These are phyloP conservation scores for Aspergillus quadrilineatus DNA, from an alignment of 2,329 filamentous ascomycete species.

Conservation along the genomic window DNA sequence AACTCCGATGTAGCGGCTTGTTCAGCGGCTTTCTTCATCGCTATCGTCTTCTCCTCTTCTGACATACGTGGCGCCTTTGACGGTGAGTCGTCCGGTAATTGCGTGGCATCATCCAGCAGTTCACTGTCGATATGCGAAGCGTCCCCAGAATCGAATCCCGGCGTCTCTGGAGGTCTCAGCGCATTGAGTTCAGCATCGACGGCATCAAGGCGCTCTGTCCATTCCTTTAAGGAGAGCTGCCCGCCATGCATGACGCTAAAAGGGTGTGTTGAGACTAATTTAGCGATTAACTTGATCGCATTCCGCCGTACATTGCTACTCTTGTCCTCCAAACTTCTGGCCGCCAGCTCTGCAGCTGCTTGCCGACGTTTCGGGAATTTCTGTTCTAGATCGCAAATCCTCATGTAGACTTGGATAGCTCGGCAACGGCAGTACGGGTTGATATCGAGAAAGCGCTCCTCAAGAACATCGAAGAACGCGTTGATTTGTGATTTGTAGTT, in stretches of 20 bases:
- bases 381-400: conserved; percentile 88
- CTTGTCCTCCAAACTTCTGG: conserved; percentile 90
- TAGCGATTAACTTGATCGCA: conserved; percentile 86
- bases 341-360: conserved; percentile 80
- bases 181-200: conserved; percentile 80
- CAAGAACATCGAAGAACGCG: conserved; percentile 93
- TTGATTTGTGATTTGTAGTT: conserved; percentile 94
- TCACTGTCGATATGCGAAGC: conserved; percentile 72
- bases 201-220: conserved; percentile 76
- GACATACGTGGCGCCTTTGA: conserved; percentile 68
- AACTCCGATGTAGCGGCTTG: conserved; percentile 87
- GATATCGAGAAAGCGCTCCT: conserved; percentile 92
- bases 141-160: conserved; percentile 67
- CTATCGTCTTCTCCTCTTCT: conserved; percentile 72
- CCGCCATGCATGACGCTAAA: conserved; percentile 91
- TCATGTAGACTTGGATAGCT: conserved; percentile 88
- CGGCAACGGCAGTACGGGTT: conserved; percentile 95
- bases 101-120: conserved; percentile 84
- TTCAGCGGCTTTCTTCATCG: conserved; percentile 75
- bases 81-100: conserved; percentile 65
- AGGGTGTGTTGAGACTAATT: conserved; percentile 88
- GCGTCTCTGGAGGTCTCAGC: conserved; percentile 71
- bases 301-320: conserved; percentile 96
- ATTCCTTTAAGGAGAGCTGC: conserved; percentile 79
- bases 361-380: conserved; percentile 94